These are phyloP conservation scores for Penicillium bovifimosum DNA, from an alignment of 495 filamentous ascomycete genomes.

Conservation along the genomic window DNA sequence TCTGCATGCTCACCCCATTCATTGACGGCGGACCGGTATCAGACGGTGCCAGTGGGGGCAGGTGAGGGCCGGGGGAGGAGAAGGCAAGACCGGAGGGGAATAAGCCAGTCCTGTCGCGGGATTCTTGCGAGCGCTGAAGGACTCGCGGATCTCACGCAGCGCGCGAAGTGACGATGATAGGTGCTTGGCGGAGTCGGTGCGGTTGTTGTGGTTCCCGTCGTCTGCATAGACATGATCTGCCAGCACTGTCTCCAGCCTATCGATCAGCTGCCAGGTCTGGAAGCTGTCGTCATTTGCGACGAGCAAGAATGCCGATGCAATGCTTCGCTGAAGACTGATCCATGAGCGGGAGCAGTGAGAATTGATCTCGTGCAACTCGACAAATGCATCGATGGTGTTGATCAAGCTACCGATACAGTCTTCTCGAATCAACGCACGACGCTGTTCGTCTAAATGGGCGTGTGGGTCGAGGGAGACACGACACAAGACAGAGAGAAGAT, in stretches of 20 bases:
- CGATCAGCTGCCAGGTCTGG: slow-evolving; percentile 35
- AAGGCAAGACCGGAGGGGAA: slow-evolving; percentile 21
- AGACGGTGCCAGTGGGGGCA: slow-evolving; percentile 8
- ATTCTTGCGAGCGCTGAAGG: slow-evolving; percentile 24
- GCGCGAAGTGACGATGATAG: slow-evolving; percentile 37
- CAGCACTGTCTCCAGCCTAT: slow-evolving; percentile 36
- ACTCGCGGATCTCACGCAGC: slow-evolving; percentile 35
- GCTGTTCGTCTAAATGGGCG: slow-evolving; percentile 27
- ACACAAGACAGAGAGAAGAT: slow-evolving; percentile 54
- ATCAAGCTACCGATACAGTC: slow-evolving; percentile 40
- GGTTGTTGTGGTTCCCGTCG: slow-evolving; percentile 24
- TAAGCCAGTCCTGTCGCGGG: background rate
- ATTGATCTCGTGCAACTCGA: slow-evolving; percentile 41
- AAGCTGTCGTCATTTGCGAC: slow-evolving; percentile 38
- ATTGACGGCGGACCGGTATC: background rate
- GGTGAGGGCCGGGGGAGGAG: slow-evolving; percentile 16
- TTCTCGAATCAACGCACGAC: slow-evolving; percentile 36
- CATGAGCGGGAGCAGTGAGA: slow-evolving; percentile 41
- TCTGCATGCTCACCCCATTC: slow-evolving; percentile 25
- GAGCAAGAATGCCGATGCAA: slow-evolving; percentile 44
- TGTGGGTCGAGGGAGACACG: slow-evolving; percentile 50
- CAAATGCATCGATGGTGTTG: slow-evolving; percentile 40
- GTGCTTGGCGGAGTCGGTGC: slow-evolving; percentile 38
- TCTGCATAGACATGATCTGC: slow-evolving; percentile 40
- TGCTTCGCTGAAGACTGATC: slow-evolving; percentile 44